These are phyloP conservation scores for Thermothielavioides terrestris DNA, from an alignment of 495 filamentous ascomycete species.

Conservation along the genomic window DNA sequence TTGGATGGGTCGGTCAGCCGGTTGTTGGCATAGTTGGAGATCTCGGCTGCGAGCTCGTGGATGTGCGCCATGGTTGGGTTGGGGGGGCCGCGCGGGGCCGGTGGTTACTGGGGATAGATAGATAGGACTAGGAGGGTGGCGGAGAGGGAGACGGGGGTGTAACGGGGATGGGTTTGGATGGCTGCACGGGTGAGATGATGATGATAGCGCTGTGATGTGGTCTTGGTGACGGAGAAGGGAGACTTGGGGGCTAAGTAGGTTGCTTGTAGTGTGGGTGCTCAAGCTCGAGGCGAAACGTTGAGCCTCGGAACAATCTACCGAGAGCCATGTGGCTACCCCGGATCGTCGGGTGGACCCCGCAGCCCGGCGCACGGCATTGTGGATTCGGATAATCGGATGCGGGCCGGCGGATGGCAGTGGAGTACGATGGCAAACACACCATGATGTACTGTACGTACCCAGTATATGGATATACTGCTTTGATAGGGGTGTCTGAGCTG, in stretches of 20 bases:
- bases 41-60: slow-evolving; percentile 32
- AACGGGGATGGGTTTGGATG: neutral
- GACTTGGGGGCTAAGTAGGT: neutral
- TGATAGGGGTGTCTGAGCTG: too few species aligned
- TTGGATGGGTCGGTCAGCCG: slow-evolving; percentile 25
- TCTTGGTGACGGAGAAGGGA: neutral
- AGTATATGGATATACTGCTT: too few species aligned
- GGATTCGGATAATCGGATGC: slow-evolving; percentile 1
- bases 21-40: slow-evolving; percentile 29
- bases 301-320: neutral
- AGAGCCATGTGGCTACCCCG: neutral
- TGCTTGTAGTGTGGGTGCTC: neutral
- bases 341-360: neutral
- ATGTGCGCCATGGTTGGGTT: slow-evolving; percentile 35
- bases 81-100: too few species aligned
- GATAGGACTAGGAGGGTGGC: too few species aligned
- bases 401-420: slow-evolving; percentile 3
- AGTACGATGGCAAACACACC: neutral
- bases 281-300: too few species aligned
- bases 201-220: neutral
- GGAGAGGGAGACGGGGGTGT: too few species aligned
- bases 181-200: too few species aligned
- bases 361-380: neutral
- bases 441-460: neutral
- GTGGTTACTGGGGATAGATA: neutral